These are phyloP conservation scores for Hirsutella thompsonii DNA, from an alignment of 2,329 filamentous ascomycete species.

Conservation along the genomic window DNA sequence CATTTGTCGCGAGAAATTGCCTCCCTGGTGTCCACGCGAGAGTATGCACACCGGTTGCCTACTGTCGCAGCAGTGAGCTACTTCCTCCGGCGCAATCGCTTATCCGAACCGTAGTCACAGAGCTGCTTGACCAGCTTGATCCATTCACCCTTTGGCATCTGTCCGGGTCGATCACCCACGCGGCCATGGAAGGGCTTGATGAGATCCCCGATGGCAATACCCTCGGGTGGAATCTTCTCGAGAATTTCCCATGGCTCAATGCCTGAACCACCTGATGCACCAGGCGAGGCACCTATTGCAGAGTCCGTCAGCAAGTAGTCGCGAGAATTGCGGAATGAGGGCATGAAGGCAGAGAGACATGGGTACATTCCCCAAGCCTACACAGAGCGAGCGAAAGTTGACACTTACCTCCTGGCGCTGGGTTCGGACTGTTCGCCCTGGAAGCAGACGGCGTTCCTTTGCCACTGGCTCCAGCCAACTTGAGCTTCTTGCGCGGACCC, in stretches of 20 bases:
- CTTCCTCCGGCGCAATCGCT: conserved; percentile 31
- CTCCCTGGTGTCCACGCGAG: too few relatives aligned
- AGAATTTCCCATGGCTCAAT: conserved; percentile 41
- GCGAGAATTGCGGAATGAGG: too few relatives aligned
- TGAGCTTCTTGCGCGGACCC: conserved; percentile 40
- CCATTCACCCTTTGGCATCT: conserved; percentile 42
- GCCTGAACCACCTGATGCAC: conserved; percentile 17
- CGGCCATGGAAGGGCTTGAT: conserved; percentile 41
- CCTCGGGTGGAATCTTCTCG: conserved; percentile 37
- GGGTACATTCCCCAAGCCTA: too few relatives aligned
- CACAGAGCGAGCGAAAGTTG: too few relatives aligned
- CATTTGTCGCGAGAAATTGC: too few relatives aligned
- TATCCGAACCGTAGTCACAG: conserved; percentile 40
- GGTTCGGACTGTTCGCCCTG: conserved; percentile 46
- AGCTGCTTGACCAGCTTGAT: conserved; percentile 45
- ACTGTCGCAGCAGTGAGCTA: conserved; percentile 6
- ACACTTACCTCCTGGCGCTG: conserved; percentile 26
- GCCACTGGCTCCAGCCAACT: conserved; percentile 32
- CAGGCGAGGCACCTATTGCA: conserved; percentile 17
- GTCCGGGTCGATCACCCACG: conserved; percentile 35
- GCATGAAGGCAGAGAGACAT: too few relatives aligned
- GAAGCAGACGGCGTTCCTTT: conserved; percentile 44
- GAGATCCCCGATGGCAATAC: conserved; percentile 40
- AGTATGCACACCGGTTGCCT: neutral
- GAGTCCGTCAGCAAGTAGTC: neutral